phyloP scores from a whole-genome alignment of 345 rosid species.

The Noccaea caerulescens region DNA sequence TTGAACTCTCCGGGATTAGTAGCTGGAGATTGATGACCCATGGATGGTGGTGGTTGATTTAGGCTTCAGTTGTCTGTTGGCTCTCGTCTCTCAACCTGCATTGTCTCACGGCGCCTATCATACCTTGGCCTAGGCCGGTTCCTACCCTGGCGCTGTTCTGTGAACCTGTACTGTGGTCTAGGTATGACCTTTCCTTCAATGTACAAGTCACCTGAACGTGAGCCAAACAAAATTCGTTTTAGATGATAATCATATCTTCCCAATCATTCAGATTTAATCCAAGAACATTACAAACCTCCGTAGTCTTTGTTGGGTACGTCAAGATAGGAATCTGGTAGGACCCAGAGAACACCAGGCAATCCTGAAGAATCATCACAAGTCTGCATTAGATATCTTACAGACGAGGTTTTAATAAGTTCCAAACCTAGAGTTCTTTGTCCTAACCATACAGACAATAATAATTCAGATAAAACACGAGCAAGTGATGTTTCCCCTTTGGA shows the following conservation, averaged over 20 bases:
- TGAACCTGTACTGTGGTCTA: constrained; percentile 75
- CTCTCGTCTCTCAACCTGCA: constrained; percentile 74
- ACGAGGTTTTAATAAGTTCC: background rate
- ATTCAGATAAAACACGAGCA: background rate
- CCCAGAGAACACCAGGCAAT: constrained; percentile 94
- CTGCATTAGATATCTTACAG: background rate
- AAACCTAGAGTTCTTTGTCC: background rate
- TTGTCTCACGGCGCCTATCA: constrained; percentile 75
- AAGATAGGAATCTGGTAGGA: constrained; percentile 90
- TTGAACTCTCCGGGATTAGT: constrained; percentile 26
- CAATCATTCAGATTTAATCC: background rate
- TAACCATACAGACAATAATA: background rate
- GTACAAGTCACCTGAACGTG: constrained; percentile 71
- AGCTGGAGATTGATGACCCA: constrained; percentile 42
- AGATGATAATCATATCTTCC: background rate
- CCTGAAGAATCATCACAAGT: constrained; percentile 51
- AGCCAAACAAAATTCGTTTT: constrained; percentile 2
- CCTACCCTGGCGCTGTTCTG: constrained; percentile 60
- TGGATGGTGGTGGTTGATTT: constrained; percentile 31
- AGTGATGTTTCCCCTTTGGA: background rate
- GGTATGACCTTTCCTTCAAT: constrained; percentile 87
- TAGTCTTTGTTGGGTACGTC: constrained; percentile 98
- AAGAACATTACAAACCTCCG: constrained; percentile 64
- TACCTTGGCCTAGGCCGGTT: constrained; percentile 66
- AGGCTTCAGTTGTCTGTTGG: constrained; percentile 48